phyloP scores from a whole-genome alignment of 805 yeast genomes.

The Kuraishia piskuri region DNA sequence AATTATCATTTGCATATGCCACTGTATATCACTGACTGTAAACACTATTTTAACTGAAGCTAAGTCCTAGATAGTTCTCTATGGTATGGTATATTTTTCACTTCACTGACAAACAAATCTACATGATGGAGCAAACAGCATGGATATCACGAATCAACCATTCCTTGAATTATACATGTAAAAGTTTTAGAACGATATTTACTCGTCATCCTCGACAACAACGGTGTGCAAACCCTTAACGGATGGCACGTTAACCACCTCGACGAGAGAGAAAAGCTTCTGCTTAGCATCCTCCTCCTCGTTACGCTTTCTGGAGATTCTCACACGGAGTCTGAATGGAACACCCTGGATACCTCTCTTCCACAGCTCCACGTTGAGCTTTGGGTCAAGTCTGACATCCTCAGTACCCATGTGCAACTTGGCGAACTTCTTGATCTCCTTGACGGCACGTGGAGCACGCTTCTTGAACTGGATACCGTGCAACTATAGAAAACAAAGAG shows the following conservation, averaged over 20 bases:
- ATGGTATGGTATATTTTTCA: background rate
- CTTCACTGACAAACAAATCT: background rate
- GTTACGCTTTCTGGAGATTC: conserved; percentile 96
- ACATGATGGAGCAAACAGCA: background rate
- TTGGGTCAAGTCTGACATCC: conserved; percentile 98
- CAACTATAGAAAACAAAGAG: conserved; percentile 38
- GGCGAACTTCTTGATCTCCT: conserved; percentile 98
- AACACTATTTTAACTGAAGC: too few species aligned
- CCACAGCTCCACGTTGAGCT: conserved; percentile 97
- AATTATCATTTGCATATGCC: too few species aligned
- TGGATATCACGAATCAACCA: background rate
- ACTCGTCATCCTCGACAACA: conserved; percentile 72
- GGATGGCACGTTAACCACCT: conserved; percentile 90
- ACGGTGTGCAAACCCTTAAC: conserved; percentile 97
- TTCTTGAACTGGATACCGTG: conserved; percentile 98
- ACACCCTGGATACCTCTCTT: conserved; percentile 99
- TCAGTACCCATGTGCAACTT: conserved; percentile 98
- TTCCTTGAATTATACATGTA: background rate
- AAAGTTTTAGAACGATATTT: conserved; percentile 10
- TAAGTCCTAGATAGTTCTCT: too few species aligned
- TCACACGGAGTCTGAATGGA: conserved; percentile 95
- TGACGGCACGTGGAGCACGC: conserved; percentile 99
- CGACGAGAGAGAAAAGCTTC: conserved; percentile 96
- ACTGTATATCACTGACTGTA: too few species aligned
- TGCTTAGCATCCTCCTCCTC: conserved; percentile 99